These are phyloP conservation scores for Tetragonia tetragonoides DNA, from an alignment of 148 eudicot species.

Conservation along the genomic window DNA sequence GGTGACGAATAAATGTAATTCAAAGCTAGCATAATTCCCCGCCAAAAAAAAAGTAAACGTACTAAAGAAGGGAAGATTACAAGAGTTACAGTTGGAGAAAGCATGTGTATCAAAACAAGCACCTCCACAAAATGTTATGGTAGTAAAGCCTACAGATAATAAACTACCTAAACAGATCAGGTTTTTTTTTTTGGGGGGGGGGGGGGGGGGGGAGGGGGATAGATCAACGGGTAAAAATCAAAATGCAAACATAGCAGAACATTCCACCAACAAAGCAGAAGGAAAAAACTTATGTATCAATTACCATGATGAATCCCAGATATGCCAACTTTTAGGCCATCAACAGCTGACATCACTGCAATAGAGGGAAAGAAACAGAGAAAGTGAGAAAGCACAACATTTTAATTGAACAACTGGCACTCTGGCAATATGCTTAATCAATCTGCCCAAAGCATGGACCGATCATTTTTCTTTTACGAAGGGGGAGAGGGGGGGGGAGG, in stretches of 20 bases:
- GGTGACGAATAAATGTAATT: neutral
- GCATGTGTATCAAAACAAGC: neutral
- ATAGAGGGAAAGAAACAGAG: slow-evolving; percentile 19
- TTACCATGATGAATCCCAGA: slow-evolving; percentile 71
- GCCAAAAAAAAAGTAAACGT: neutral
- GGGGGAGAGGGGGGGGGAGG: neutral
- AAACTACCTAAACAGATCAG: neutral
- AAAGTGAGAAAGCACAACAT: neutral
- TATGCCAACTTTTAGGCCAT: slow-evolving; percentile 81
- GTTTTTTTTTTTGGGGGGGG: too few relatives aligned
- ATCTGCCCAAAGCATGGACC: too few relatives aligned
- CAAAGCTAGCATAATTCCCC: neutral
- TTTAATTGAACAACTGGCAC: neutral
- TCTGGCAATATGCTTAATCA: neutral
- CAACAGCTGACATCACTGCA: slow-evolving; percentile 95
- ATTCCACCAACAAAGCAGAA: neutral
- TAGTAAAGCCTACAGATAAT: neutral
- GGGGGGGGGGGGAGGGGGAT: too few relatives aligned
- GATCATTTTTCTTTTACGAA: too few relatives aligned
- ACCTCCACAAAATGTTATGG: neutral
- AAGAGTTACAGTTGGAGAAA: neutral
- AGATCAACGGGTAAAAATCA: neutral
- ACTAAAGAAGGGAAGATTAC: neutral
- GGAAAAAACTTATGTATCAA: neutral
- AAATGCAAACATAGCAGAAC: neutral